These are phyloP conservation scores for Trichopus zeylanicus DNA, from an alignment of 116 monocot species.

Conservation along the genomic window DNA sequence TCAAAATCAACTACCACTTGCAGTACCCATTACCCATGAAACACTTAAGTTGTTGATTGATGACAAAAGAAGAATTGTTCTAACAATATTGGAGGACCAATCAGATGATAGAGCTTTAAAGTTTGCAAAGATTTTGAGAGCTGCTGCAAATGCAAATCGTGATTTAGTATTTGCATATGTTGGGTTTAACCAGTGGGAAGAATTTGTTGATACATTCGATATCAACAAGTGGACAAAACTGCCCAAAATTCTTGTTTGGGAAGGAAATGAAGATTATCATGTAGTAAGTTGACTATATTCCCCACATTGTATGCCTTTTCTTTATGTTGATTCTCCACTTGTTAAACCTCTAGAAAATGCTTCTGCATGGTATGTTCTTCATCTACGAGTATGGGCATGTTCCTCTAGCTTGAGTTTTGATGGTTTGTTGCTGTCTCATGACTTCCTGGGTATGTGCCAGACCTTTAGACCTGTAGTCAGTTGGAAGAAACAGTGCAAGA, in stretches of 20 bases:
- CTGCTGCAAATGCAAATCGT: slow-evolving; percentile 91
- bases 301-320: not conserved
- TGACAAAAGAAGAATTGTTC: slow-evolving; percentile 72
- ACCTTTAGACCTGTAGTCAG: no score
- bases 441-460: no score
- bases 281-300: slow-evolving; percentile 45
- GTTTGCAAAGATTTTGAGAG: slow-evolving; percentile 62
- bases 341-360: no score
- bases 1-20: slow-evolving; percentile 74
- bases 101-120: slow-evolving; percentile 41
- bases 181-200: slow-evolving; percentile 87
- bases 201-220: slow-evolving; percentile 81
- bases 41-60: slow-evolving; percentile 75
- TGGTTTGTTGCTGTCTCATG: no score
- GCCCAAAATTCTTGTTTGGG: slow-evolving; percentile 84
- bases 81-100: slow-evolving; percentile 73
- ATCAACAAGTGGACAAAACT: slow-evolving; percentile 40
- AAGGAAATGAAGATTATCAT: slow-evolving; percentile 78
- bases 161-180: slow-evolving; percentile 91
- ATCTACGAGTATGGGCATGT: no score
- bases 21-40: slow-evolving; percentile 76
- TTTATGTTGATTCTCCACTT: no score
- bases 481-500: no score
- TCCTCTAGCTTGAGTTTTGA: no score
- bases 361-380: no score